Evolutionary conservation across 2,329 filamentous ascomycete species (phyloP).

Genomic region (Hypoxylon sp.): DNA sequence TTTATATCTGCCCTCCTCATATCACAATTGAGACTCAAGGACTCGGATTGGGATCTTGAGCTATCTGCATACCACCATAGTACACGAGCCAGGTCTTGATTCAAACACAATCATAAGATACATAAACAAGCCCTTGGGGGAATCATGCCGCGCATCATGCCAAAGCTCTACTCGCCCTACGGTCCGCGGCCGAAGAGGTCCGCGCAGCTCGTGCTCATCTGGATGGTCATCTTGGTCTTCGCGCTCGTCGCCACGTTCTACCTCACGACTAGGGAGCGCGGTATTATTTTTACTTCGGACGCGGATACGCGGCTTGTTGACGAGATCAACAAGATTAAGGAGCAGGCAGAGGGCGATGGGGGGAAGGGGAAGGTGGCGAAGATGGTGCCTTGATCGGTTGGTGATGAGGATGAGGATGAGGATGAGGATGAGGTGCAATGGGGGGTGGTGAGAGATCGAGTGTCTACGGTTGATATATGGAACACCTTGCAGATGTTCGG

Average conservation of each 20-base stretch:
- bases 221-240: constrained; percentile 50
- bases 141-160: constrained; percentile 44
- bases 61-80: not conserved
- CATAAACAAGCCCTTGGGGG: not conserved
- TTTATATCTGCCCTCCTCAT: not conserved
- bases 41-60: not conserved
- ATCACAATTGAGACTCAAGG: not conserved
- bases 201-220: constrained; percentile 48
- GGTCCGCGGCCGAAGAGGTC: constrained; percentile 51
- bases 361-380: constrained; percentile 24
- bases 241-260: constrained; percentile 50
- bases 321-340: constrained; percentile 33
- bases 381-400: constrained; percentile 36
- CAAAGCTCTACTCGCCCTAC: constrained; percentile 51
- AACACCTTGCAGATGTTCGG: too few species aligned
- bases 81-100: not conserved
- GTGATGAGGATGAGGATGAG: not conserved
- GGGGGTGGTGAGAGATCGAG: too few species aligned
- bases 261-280: constrained; percentile 47
- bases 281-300: constrained; percentile 37
- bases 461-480: too few species aligned
- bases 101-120: constrained; percentile 4
- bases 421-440: not conserved
- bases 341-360: constrained; percentile 12
- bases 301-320: constrained; percentile 39